phyloP scores from a whole-genome alignment of 2,329 filamentous ascomycete genomes.

The Falciphora oryzae region DNA sequence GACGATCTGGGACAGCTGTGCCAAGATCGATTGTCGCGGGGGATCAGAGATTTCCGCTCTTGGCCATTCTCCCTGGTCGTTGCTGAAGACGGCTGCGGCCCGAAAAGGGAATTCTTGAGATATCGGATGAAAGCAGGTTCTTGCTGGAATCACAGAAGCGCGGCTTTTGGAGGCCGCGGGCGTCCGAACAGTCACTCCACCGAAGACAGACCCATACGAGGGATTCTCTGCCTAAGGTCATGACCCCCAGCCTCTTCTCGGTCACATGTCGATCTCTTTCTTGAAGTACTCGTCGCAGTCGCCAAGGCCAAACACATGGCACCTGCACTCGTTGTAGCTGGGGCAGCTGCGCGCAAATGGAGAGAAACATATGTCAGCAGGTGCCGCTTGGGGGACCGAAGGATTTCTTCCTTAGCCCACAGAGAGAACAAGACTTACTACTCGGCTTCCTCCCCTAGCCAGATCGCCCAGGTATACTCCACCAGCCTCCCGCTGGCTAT shows the following conservation, averaged over 20 bases:
- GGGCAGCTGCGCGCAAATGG: slow-evolving; percentile 15
- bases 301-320: slow-evolving; percentile 19
- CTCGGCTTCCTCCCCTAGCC: slow-evolving; percentile 17
- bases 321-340: slow-evolving; percentile 16
- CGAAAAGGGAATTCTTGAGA: not conserved
- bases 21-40: not conserved
- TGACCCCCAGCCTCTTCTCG: not conserved
- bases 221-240: not conserved
- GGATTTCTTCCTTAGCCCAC: too few relatives aligned
- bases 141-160: not conserved
- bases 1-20: not conserved
- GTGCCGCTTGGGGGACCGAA: not conserved
- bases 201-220: too few relatives aligned
- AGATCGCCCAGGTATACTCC: slow-evolving; percentile 50
- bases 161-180: not conserved
- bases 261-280: slow-evolving; percentile 6
- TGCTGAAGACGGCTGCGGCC: not conserved
- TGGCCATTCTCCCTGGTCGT: not conserved
- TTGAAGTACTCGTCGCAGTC: slow-evolving; percentile 17
- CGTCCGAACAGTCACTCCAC: too few relatives aligned
- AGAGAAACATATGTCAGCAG: not conserved
- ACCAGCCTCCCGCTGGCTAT: slow-evolving; percentile 41
- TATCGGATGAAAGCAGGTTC: not conserved
- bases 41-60: not conserved
- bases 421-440: slow-evolving; percentile 12